Evolutionary conservation across 257 asterid genomes (phyloP).

Genomic region (Nicotiana knightiana): DNA sequence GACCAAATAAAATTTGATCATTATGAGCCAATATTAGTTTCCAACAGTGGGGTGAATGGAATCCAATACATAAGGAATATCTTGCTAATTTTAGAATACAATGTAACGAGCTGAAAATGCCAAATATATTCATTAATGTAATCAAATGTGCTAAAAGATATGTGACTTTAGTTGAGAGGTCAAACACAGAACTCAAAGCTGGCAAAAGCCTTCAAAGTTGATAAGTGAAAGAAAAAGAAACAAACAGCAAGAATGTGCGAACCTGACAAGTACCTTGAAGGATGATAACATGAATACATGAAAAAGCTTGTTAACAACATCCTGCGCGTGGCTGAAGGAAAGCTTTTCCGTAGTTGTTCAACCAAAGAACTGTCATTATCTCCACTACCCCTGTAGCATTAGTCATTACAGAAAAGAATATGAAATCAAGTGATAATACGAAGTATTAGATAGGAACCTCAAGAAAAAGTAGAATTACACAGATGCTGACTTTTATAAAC

Average conservation of each 20-base stretch:
- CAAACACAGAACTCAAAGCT: not conserved
- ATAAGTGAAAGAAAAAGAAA: not conserved
- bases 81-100: not conserved
- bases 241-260: constrained; percentile 31
- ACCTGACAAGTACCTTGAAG: constrained; percentile 86
- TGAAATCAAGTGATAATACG: not conserved
- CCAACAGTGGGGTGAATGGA: too few species aligned
- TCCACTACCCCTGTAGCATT: constrained; percentile 29
- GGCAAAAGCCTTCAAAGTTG: not conserved
- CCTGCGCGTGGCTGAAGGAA: constrained; percentile 46
- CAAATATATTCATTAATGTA: not conserved
- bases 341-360: constrained; percentile 21
- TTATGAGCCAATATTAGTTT: too few species aligned
- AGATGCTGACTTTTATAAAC: not conserved
- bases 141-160: not conserved
- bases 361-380: constrained; percentile 20
- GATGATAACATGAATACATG: constrained; percentile 41
- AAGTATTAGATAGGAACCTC: not conserved
- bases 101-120: not conserved
- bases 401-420: not conserved
- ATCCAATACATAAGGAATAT: not conserved
- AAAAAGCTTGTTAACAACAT: constrained; percentile 50
- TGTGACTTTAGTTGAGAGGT: not conserved
- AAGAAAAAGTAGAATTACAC: too few species aligned
- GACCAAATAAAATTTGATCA: too few species aligned